phyloP scores from a whole-genome alignment of 192 early-diverging fungal species.

The Coemansia reversa region DNA sequence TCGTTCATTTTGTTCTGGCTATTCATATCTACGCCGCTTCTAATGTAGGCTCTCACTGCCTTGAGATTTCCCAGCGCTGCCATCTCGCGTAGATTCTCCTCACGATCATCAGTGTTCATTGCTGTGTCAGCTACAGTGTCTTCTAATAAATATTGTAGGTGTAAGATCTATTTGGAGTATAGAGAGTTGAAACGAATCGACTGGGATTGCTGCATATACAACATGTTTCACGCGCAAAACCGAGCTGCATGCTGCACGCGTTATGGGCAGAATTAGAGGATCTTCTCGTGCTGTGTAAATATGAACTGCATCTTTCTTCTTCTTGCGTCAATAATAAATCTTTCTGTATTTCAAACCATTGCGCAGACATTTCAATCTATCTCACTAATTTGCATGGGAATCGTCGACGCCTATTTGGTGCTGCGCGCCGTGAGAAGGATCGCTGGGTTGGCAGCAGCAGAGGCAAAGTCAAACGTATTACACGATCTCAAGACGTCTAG shows the following conservation, averaged over 20 bases:
- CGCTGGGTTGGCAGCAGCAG: conserved; percentile 30
- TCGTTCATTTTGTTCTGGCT: conserved; percentile 71
- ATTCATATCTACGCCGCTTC: conserved; percentile 66
- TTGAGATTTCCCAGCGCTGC: conserved; percentile 72
- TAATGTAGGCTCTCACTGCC: conserved; percentile 63
- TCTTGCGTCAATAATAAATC: neutral
- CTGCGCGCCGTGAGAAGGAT: conserved; percentile 33
- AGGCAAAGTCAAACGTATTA: conserved; percentile 14
- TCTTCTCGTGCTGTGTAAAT: neutral
- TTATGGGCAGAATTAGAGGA: neutral
- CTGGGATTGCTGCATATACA: neutral
- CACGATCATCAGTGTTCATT: conserved; percentile 37
- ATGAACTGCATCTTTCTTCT: neutral
- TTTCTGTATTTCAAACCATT: neutral
- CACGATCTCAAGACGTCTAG: conserved; percentile 35
- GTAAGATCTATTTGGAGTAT: neutral
- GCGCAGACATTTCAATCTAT: neutral
- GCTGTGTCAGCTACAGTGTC: neutral
- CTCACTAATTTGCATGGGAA: conserved; percentile 18
- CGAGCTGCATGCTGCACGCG: neutral
- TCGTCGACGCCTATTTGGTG: conserved; percentile 40
- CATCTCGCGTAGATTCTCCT: conserved; percentile 50
- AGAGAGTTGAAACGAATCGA: neutral
- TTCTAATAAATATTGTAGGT: neutral
- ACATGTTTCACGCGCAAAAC: neutral